These are phyloP conservation scores for Heliosperma pusillum DNA, from an alignment of 148 eudicot species.

Conservation along the genomic window DNA sequence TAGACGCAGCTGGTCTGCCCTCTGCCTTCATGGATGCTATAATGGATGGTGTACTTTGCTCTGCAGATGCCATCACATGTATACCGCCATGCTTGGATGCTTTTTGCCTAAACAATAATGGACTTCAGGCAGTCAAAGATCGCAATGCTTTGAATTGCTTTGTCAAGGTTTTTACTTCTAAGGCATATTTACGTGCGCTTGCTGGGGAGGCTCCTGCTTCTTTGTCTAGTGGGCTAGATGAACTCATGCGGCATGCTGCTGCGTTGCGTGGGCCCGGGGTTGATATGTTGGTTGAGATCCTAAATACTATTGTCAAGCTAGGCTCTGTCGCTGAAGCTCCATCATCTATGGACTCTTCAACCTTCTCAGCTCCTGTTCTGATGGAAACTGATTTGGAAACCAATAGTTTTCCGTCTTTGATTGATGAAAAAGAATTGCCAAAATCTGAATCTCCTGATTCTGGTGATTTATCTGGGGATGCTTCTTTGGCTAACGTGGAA, in stretches of 20 bases:
- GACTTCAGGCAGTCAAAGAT: conserved; percentile 92
- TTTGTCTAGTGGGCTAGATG: conserved; percentile 92
- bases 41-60: conserved; percentile 82
- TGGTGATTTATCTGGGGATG: conserved; percentile 46
- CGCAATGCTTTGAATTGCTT: conserved; percentile 88
- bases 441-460: conserved; percentile 45
- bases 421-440: conserved; percentile 37
- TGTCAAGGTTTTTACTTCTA: conserved; percentile 92
- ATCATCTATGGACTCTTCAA: conserved; percentile 37
- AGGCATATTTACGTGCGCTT: conserved; percentile 69
- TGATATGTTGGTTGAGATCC: conserved; percentile 87
- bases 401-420: conserved; percentile 27
- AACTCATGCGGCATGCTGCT: conserved; percentile 91
- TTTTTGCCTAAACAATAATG: conserved; percentile 79
- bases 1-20: conserved; percentile 90
- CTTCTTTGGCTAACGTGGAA: conserved; percentile 44
- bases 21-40: conserved; percentile 90
- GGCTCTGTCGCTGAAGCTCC: conserved; percentile 61
- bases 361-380: conserved; percentile 54
- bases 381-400: conserved; percentile 86
- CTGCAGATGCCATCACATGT: conserved; percentile 91
- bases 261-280: conserved; percentile 84
- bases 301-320: conserved; percentile 56
- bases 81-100: conserved; percentile 99
- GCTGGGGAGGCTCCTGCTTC: conserved; percentile 78